Conservation (phyloP, 1,139 yeast genomes). For the Lodderomyces theae region DNA sequence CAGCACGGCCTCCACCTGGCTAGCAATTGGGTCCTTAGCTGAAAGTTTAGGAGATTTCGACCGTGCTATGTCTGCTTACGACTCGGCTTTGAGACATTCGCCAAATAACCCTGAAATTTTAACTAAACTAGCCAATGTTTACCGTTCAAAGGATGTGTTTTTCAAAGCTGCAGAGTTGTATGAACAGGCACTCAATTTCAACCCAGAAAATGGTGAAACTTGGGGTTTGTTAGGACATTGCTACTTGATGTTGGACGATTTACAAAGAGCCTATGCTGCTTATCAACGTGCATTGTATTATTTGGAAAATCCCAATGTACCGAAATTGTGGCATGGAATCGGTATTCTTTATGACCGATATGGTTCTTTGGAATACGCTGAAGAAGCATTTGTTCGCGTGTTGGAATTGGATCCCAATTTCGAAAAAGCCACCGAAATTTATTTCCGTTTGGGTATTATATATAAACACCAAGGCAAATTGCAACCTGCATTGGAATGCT, state of each 20-base stretch:
- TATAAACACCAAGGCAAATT: conserved; percentile 92
- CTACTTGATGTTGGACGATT: conserved; percentile 91
- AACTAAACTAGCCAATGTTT: conserved; percentile 82
- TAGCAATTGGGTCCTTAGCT: conserved; percentile 86
- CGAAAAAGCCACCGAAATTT: conserved; percentile 94
- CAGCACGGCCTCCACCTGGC: conserved; percentile 89
- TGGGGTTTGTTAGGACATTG: conserved; percentile 99
- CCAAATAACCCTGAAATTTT: conserved; percentile 85
- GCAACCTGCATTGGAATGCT: conserved; percentile 86
- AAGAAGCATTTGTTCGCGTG: conserved; percentile 95
- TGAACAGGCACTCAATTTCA: conserved; percentile 77
- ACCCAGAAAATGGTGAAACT: conserved; percentile 90
- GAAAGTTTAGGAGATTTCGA: conserved; percentile 88
- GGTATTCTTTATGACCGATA: conserved; percentile 94
- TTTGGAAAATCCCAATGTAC: conserved; percentile 89
- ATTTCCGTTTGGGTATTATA: conserved; percentile 94
- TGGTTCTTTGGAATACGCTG: conserved; percentile 95
- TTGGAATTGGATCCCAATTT: conserved; percentile 93
- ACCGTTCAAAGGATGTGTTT: conserved; percentile 85
- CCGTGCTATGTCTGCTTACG: conserved; percentile 84
- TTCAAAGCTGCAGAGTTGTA: conserved; percentile 92
- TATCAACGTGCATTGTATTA: conserved; percentile 94
- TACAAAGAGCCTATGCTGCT: conserved; percentile 93
- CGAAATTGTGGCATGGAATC: conserved; percentile 97
- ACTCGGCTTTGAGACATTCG: conserved; percentile 82